Percentiles rank a stretch among this genome's conserved stretches.
These are phyloP conservation scores for Trichoderma atrobrunneum DNA, from an alignment of 2,329 filamentous ascomycete species.

Conservation along the genomic window DNA sequence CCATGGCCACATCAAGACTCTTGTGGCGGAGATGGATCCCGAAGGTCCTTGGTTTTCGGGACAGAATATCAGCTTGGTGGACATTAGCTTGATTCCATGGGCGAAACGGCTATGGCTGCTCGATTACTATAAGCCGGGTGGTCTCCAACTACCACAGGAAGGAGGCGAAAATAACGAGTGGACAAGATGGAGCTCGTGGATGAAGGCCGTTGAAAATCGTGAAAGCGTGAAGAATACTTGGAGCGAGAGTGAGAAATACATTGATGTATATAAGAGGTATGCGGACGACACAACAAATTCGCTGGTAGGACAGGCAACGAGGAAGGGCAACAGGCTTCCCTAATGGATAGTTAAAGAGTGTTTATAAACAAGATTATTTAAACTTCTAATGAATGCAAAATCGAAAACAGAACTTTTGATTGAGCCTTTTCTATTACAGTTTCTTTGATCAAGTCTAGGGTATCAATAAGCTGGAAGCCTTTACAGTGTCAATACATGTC, in stretches of 20 bases:
- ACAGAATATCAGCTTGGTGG: constrained; percentile 60
- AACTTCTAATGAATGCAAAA: background rate
- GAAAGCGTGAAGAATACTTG: constrained; percentile 65
- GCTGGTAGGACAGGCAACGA: constrained; percentile 59
- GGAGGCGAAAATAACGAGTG: constrained; percentile 56
- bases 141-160: constrained; percentile 47
- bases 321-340: constrained; percentile 56
- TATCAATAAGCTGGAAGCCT: background rate
- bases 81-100: constrained; percentile 72
- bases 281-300: constrained; percentile 63
- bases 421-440: background rate
- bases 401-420: background rate
- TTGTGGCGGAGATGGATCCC: constrained; percentile 60
- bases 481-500: background rate
- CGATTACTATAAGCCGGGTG: constrained; percentile 67
- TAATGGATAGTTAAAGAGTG: background rate
- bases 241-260: constrained; percentile 65
- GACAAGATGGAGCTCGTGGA: constrained; percentile 65
- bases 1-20: constrained; percentile 54
- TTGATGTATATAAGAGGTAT: constrained; percentile 66
- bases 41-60: constrained; percentile 65
- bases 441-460: background rate
- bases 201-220: constrained; percentile 55
- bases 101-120: constrained; percentile 69
- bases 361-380: background rate